These are phyloP conservation scores for Rhynchospora tenuis DNA, from an alignment of 176 grass and related monocot species.

Conservation along the genomic window DNA sequence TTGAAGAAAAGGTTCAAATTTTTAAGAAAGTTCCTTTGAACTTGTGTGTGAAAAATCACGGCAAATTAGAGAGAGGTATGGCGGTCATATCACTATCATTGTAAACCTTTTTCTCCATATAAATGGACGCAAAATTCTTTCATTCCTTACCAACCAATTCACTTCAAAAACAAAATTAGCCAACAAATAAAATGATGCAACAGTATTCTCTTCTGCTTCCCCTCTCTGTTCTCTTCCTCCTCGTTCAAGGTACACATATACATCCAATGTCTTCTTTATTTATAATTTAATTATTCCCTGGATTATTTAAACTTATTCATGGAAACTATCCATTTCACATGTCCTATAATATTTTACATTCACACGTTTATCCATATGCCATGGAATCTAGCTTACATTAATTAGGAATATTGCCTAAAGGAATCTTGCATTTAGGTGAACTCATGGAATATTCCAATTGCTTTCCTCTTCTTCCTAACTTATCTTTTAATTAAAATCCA, in stretches of 20 bases:
- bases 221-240: conserved; percentile 15
- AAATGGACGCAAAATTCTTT: background rate
- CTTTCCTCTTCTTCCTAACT: background rate
- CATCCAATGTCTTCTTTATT: background rate
- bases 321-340: background rate
- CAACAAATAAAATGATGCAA: background rate
- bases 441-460: background rate
- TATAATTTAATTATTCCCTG: background rate
- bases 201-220: background rate
- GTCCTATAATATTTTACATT: no score
- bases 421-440: no score
- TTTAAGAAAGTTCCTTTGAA: background rate
- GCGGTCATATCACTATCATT: background rate
- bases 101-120: background rate
- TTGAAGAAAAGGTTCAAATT: no score
- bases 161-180: background rate
- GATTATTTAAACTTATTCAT: background rate
- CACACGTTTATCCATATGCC: no score
- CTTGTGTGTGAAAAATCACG: background rate
- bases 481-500: background rate
- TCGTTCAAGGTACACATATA: conserved; percentile 18
- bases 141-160: background rate
- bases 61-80: background rate
- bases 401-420: no score
- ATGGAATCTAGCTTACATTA: no score